Percentiles rank a stretch among this genome's conserved stretches.
These are phyloP conservation scores for Rhynchospora pubera DNA, from an alignment of 176 grass and related monocot genomes.

Conservation along the genomic window DNA sequence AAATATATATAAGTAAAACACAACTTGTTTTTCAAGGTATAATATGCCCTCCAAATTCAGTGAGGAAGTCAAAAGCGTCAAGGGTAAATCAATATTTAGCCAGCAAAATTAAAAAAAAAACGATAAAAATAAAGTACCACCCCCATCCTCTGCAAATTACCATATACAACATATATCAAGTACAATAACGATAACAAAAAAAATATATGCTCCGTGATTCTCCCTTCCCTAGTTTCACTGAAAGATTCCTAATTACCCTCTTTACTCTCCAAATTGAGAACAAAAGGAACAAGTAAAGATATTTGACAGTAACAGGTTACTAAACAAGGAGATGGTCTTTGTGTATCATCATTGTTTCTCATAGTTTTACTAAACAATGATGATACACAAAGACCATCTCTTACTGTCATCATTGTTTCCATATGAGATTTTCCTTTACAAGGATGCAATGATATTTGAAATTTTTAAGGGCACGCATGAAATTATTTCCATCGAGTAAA, in stretches of 20 bases:
- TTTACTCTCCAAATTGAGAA: neutral
- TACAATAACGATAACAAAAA: neutral
- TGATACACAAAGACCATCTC: too few species aligned
- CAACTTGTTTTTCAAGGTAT: neutral
- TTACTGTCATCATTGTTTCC: too few species aligned
- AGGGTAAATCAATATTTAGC: neutral
- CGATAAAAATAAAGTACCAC: neutral
- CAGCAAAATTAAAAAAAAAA: neutral
- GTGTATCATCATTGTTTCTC: neutral
- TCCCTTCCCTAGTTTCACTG: neutral
- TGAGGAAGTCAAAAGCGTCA: neutral
- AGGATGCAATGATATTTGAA: neutral
- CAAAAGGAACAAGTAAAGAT: too few species aligned
- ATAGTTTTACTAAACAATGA: too few species aligned
- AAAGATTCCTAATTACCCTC: neutral
- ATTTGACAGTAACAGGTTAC: too few species aligned
- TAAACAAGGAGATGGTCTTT: neutral
- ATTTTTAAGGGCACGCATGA: neutral
- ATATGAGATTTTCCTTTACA: neutral
- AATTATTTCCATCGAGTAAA: neutral
- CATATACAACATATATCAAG: neutral
- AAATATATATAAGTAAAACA: conserved; percentile 25
- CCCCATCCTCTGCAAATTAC: neutral
- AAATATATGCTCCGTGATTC: neutral
- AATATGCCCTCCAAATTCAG: neutral